Conservation (phyloP, 179 eudicot genomes). For the Nepenthes alata region DNA sequence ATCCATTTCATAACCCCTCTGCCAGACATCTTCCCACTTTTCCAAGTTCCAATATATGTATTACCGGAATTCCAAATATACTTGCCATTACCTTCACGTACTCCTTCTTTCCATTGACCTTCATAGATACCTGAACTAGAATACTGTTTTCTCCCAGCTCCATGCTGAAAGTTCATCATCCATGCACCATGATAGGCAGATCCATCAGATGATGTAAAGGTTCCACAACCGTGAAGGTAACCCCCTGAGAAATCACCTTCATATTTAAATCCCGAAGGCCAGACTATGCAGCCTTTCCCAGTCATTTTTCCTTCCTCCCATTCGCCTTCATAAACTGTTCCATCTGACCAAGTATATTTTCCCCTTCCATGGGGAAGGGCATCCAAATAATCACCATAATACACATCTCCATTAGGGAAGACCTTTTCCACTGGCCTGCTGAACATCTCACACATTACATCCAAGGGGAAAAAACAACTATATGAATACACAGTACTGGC, state of each 20-base stretch:
- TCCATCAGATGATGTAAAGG: slow-evolving; percentile 36
- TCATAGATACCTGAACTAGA: slow-evolving; percentile 59
- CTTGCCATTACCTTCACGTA: slow-evolving; percentile 70
- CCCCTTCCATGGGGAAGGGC: slow-evolving; percentile 78
- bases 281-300: slow-evolving; percentile 58
- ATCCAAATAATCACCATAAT: slow-evolving; percentile 46
- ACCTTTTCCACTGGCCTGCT: slow-evolving; percentile 35
- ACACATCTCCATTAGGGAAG: slow-evolving; percentile 56
- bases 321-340: slow-evolving; percentile 66
- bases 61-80: slow-evolving; percentile 67
- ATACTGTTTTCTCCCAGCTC: slow-evolving; percentile 71
- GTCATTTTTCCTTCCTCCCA: slow-evolving; percentile 89
- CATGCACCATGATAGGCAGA: slow-evolving; percentile 61
- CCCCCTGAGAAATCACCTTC: slow-evolving; percentile 88
- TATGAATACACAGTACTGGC: not conserved
- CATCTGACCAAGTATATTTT: slow-evolving; percentile 75
- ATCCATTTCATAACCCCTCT: slow-evolving; percentile 85
- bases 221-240: slow-evolving; percentile 78
- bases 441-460: not conserved
- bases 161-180: slow-evolving; percentile 77
- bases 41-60: slow-evolving; percentile 76
- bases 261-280: slow-evolving; percentile 56
- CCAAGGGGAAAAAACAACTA: not conserved
- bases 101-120: slow-evolving; percentile 88
- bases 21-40: slow-evolving; percentile 67